Evolutionary conservation across 2,329 filamentous ascomycete species (phyloP), one percentile per base, ranked within the genome.

Genomic region (Nothopassalora personata): DNA sequence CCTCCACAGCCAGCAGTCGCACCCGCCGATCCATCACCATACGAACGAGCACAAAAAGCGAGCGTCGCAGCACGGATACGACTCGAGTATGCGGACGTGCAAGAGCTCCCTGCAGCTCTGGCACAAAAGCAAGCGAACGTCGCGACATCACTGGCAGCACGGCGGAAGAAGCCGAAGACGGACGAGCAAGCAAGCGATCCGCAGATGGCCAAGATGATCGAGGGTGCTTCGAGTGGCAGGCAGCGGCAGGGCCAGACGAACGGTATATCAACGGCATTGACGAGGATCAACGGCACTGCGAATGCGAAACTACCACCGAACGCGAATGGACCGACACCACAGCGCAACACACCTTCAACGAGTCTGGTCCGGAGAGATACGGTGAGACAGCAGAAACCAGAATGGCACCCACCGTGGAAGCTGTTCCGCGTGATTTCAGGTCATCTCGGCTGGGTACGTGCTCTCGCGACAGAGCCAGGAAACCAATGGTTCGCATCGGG

Each of bases 321-420:
- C 64, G 83, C 83, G 5, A 82, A 81, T 60, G 80, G 81, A 9
- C 80, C 80, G 13, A 81, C 80, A 34, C 76, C 76, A 23, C 79
- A 79, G 64, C 74, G 76, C 53, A 75, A 82, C 54, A 74, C 78
- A 30, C 79, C 79, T 15, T 79, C 79, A 1, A 80, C 80, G 58
- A 85, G 83, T 65, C 73, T 89, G 58, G 83, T 88, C 18, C 79
- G 85, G 59, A 81, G 85, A 66, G 84, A 86, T 46, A 84, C 82
- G 15, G 82, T 87, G 56, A 79, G 83, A 66, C 86, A 87, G 67
- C 80, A 86, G 58, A 91, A 87, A 73, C 95, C 95, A 0, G 88
- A 97, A 59, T 99, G 94, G 94, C 94, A 99, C 73, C 85, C 92
- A 61, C 95, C 95, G 11, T 99, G 95, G 94, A 97, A 97, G 82